Base-by-base conservation (phyloP, 805 yeast genomes). In the Helenozyma baotianmanensis region DNA sequence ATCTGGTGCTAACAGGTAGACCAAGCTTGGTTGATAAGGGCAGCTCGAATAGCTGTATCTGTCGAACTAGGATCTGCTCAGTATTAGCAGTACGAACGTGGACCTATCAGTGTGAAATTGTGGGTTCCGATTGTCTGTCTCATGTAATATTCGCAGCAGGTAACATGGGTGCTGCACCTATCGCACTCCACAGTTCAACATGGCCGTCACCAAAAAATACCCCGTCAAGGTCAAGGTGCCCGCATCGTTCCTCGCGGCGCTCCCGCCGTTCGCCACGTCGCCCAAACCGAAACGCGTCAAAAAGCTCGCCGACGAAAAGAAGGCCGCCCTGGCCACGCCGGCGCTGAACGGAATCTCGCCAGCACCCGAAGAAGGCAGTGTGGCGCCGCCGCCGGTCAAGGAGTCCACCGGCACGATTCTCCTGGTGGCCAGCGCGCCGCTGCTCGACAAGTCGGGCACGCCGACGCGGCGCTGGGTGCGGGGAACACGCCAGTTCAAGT, bases 171-270 rank as follows among this genome's bases (percentile, higher is more conserved):
- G n/a, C n/a, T n/a, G n/a, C n/a, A n/a, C n/a, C n/a, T n/a, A n/a
- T n/a, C n/a, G n/a, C n/a, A n/a, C n/a, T n/a, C n/a, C n/a, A n/a
- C n/a, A n/a, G n/a, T n/a, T n/a, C n/a, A n/a, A n/a, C n/a, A 62
- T 63, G 69, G 60, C 62, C 12, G 51, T 62, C 16, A 53, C 65
- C 22, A 62, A 52, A 38, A 53, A 62, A 40, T 51, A 53, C 38
- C 45, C 52, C 49, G 68, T 57, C 25, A 64, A 57, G 33, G 41
- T 66, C 16, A 50, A 46, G 32, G 48, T 60, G 5, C 61, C 65
- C n/a, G 28, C 44, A 7, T 40, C 50, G 11, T 50, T 56, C 29
- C 55, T 66, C 27, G 37, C 45, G 21, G 55, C 55, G 22, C 59
- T 65, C 25, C 71, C 71, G 1, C 48, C 47, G 17, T 62, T 63